Percentiles rank a stretch among this genome's conserved stretches.
These are phyloP conservation scores for Allium sativum DNA, from an alignment of 106 monocot species.

Conservation along the genomic window DNA sequence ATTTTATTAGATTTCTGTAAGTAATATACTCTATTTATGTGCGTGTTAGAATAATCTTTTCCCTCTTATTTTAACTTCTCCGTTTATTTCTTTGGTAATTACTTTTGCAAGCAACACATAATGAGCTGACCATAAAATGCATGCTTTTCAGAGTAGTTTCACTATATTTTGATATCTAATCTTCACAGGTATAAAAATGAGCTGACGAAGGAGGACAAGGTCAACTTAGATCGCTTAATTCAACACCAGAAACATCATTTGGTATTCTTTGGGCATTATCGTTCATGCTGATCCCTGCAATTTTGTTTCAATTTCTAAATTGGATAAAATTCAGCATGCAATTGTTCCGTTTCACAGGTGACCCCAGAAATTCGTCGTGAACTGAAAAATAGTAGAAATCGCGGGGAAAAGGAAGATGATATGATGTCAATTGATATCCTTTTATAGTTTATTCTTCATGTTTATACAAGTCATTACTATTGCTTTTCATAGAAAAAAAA, in stretches of 20 bases:
- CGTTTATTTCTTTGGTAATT: no score
- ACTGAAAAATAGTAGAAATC: conserved; percentile 59
- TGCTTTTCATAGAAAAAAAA: no score
- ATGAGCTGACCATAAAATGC: no score
- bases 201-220: conserved; percentile 47
- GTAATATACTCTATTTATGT: no score
- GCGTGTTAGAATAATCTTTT: no score
- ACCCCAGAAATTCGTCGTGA: conserved; percentile 96
- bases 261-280: conserved; percentile 16
- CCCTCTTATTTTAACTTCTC: no score
- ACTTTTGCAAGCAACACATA: no score
- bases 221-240: conserved; percentile 32
- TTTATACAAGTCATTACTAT: no score
- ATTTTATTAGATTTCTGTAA: no score
- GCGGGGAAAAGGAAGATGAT: conserved; percentile 72
- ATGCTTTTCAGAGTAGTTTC: no score
- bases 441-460: conserved; percentile 6
- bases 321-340: not conserved
- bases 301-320: not conserved
- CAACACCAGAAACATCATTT: conserved; percentile 69
- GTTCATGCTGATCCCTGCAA: no score
- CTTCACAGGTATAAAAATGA: conserved; percentile 60
- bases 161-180: not conserved
- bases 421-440: conserved; percentile 77
- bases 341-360: conserved; percentile 36